phyloP scores from a whole-genome alignment of 371 early-diverging fungal species.

The Mortierella sp. region DNA sequence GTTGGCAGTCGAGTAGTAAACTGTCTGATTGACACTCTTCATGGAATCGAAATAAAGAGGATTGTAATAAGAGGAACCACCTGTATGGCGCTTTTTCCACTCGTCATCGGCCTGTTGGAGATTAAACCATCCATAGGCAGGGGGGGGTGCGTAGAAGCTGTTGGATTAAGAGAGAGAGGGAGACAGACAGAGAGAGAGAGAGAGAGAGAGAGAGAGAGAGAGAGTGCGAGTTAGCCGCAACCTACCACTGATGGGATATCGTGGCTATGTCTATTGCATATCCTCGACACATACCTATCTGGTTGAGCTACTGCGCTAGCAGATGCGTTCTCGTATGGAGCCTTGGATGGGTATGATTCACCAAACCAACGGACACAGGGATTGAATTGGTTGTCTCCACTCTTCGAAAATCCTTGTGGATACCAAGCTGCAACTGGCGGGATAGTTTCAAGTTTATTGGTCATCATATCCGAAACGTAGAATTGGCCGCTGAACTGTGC shows the following conservation, averaged over 20 bases:
- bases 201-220: too few species aligned
- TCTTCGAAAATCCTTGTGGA: neutral
- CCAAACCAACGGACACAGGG: conserved; percentile 55
- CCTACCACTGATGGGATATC: too few species aligned
- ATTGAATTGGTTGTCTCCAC: neutral
- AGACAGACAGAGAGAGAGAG: too few species aligned
- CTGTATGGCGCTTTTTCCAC: neutral
- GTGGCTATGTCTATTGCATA: too few species aligned
- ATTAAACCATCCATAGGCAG: conserved; percentile 40
- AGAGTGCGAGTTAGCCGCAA: neutral
- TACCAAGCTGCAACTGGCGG: conserved; percentile 22
- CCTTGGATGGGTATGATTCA: conserved; percentile 33
- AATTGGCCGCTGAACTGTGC: conserved; percentile 3
- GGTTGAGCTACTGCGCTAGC: conserved; percentile 13
- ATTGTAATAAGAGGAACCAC: neutral
- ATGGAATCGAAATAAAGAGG: neutral
- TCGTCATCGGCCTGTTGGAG: neutral
- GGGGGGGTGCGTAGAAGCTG: conserved; percentile 35
- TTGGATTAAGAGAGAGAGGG: neutral
- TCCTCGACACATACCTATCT: conserved; percentile 23
- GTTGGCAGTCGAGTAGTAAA: conserved; percentile 25
- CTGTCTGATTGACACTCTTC: conserved; percentile 24
- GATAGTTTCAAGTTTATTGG: neutral
- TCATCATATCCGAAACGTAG: neutral
- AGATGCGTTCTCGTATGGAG: conserved; percentile 34